These are phyloP conservation scores for Ciborinia camelliae DNA, from an alignment of 2,329 filamentous ascomycete genomes.

Conservation along the genomic window DNA sequence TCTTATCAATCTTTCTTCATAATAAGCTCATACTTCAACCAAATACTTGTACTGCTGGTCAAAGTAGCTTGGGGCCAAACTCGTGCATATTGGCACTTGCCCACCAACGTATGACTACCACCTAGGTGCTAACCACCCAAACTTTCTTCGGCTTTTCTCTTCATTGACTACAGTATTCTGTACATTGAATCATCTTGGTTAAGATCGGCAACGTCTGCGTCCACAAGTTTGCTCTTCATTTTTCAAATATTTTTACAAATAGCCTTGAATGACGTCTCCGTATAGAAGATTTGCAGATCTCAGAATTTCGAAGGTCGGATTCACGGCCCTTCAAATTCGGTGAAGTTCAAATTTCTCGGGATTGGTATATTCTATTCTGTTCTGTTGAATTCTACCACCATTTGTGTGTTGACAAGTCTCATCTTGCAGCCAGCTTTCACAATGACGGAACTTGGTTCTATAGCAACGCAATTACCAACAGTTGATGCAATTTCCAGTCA, in stretches of 20 bases:
- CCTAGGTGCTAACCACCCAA: background rate
- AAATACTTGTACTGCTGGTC: background rate
- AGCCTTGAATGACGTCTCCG: background rate
- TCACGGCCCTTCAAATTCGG: background rate
- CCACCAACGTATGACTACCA: too few relatives aligned
- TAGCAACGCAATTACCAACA: background rate
- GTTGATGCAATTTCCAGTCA: background rate
- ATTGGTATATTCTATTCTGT: background rate
- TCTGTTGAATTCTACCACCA: background rate
- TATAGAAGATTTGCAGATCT: background rate
- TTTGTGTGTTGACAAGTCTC: background rate
- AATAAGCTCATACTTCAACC: background rate
- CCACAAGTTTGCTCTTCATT: background rate
- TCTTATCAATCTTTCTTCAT: background rate
- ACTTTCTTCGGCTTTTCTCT: background rate
- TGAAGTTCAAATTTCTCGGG: background rate
- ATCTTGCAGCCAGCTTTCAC: background rate
- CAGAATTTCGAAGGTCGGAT: background rate
- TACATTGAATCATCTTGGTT: background rate
- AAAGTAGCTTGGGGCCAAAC: constrained; percentile 11
- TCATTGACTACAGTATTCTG: background rate
- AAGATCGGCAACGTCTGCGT: background rate
- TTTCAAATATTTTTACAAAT: background rate
- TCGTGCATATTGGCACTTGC: background rate
- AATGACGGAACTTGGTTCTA: background rate